A percentile compares a stretch with the other conserved stretches of the same genome.
Conservation (phyloP, 2,329 filamentous ascomycete genomes). For the Cyphellophora europaea region DNA sequence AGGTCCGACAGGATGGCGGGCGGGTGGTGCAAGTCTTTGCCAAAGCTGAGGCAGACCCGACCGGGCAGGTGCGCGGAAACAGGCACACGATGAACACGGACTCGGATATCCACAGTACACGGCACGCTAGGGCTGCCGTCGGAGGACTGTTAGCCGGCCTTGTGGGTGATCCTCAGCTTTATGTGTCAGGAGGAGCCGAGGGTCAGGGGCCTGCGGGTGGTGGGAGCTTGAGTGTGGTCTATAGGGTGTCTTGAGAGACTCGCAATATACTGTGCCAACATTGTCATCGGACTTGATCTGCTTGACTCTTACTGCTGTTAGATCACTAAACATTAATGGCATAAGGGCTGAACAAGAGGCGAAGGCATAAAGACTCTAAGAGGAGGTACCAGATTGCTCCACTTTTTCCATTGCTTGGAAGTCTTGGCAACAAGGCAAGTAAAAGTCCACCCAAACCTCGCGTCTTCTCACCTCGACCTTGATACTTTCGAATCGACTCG, state of each 20-base stretch:
- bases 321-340: no score
- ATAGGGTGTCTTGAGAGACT: slow-evolving; percentile 9
- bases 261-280: no score
- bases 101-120: slow-evolving; percentile 23
- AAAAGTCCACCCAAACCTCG: no score
- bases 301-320: no score
- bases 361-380: no score
- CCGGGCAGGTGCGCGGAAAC: slow-evolving; percentile 17
- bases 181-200: slow-evolving; percentile 25
- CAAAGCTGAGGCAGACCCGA: slow-evolving; percentile 24
- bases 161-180: slow-evolving; percentile 20
- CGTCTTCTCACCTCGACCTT: no score
- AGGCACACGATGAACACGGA: slow-evolving; percentile 25
- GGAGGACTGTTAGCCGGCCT: slow-evolving; percentile 24
- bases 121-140: slow-evolving; percentile 24
- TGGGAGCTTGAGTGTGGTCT: slow-evolving; percentile 23
- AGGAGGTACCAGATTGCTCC: no score
- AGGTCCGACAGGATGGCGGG: slow-evolving; percentile 3
- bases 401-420: no score
- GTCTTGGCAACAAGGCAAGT: no score
- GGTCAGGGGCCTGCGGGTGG: slow-evolving; percentile 23
- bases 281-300: no score
- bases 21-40: slow-evolving; percentile 23
- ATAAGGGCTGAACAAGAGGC: no score
- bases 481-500: no score